These are phyloP conservation scores for Teratosphaeria destructans DNA, from an alignment of 2,329 filamentous ascomycete genomes.

Conservation along the genomic window DNA sequence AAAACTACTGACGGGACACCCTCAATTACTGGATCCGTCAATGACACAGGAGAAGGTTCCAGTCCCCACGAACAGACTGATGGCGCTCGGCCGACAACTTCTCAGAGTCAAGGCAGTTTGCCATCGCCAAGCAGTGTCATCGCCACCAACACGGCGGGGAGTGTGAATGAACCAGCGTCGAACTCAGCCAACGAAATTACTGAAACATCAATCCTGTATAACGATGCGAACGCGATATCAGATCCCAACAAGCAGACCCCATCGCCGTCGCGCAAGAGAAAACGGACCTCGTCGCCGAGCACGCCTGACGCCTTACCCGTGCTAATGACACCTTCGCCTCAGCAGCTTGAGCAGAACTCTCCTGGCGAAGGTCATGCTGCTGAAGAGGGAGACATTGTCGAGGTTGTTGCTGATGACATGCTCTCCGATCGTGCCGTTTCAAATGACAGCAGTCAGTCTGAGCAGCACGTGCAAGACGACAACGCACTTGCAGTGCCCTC, in stretches of 20 bases:
- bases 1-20: constrained; percentile 8
- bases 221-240: not conserved
- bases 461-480: constrained; percentile 5
- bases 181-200: not conserved
- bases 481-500: constrained; percentile 4
- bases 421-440: constrained; percentile 7
- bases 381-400: constrained; percentile 5
- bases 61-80: constrained; percentile 12
- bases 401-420: constrained; percentile 16
- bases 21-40: constrained; percentile 17
- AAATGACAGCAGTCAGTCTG: constrained; percentile 6
- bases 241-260: constrained; percentile 1
- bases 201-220: not conserved
- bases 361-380: not conserved
- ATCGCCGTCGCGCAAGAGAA: constrained; percentile 18
- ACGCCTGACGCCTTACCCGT: constrained; percentile 2
- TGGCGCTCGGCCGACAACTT: constrained; percentile 13
- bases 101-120: constrained; percentile 16
- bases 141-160: not conserved
- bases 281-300: constrained; percentile 14
- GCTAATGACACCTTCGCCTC: not conserved
- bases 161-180: not conserved
- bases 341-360: constrained; percentile 1
- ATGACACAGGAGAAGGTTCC: constrained; percentile 13
- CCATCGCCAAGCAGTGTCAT: constrained; percentile 3